phyloP scores from a whole-genome alignment of 2,329 filamentous ascomycete genomes.

The Sphaceloma murrayae region DNA sequence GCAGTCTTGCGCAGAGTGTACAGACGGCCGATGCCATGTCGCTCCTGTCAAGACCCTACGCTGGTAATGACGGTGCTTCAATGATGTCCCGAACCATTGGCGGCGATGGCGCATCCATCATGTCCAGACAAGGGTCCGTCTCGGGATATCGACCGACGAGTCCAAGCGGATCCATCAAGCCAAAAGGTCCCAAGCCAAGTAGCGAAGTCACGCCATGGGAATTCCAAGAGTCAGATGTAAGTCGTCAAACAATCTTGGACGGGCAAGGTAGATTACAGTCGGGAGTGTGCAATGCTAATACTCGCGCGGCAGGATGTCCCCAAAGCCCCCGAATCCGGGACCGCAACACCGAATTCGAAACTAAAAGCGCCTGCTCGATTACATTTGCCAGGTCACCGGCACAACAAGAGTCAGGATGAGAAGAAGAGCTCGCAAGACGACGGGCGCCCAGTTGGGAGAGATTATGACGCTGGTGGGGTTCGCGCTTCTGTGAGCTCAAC shows the following conservation, averaged over 20 bases:
- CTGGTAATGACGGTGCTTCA: slow-evolving; percentile 4
- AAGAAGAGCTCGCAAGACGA: slow-evolving; percentile 28
- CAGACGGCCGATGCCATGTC: slow-evolving; percentile 35
- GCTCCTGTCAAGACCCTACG: not conserved
- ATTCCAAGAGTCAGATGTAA: slow-evolving; percentile 52
- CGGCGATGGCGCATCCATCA: slow-evolving; percentile 50
- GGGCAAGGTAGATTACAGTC: not conserved
- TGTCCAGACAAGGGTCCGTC: slow-evolving; percentile 13
- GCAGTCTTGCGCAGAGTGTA: slow-evolving; percentile 24
- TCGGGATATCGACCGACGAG: slow-evolving; percentile 10
- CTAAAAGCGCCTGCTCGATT: slow-evolving; percentile 43
- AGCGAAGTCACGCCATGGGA: slow-evolving; percentile 97
- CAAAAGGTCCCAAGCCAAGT: slow-evolving; percentile 24
- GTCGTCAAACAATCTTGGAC: slow-evolving; percentile 6
- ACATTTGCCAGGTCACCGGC: slow-evolving; percentile 57
- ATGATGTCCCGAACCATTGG: slow-evolving; percentile 6
- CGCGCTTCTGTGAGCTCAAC: slow-evolving; percentile 39
- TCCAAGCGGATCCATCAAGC: slow-evolving; percentile 14
- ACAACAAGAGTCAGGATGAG: slow-evolving; percentile 58
- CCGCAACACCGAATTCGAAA: slow-evolving; percentile 14
- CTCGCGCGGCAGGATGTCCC: slow-evolving; percentile 20
- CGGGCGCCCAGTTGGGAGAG: slow-evolving; percentile 7
- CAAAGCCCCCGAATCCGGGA: slow-evolving; percentile 24
- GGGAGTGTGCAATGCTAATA: not conserved
- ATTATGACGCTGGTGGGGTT: slow-evolving; percentile 41